Evolutionary conservation across 352 stramenopile genomes (phyloP).

Genomic region (Pythium vanterpoolii): DNA sequence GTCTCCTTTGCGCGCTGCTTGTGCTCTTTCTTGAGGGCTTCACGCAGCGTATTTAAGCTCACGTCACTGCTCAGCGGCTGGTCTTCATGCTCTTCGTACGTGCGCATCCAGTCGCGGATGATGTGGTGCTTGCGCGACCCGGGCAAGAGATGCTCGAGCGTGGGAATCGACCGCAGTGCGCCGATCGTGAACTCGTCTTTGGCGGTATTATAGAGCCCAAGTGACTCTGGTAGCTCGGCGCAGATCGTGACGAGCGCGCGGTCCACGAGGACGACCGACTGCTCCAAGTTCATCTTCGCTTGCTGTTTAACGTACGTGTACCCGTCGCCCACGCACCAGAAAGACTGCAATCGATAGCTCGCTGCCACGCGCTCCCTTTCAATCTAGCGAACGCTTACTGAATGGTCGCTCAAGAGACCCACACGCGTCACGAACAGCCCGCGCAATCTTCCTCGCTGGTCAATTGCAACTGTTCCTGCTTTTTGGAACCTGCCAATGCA

Average conservation of each 20-base stretch:
- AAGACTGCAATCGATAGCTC: background rate
- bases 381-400: background rate
- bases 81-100: conserved; percentile 51
- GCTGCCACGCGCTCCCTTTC: background rate
- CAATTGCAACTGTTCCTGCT: background rate
- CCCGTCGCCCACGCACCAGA: background rate
- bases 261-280: conserved; percentile 72
- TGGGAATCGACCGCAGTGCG: conserved; percentile 47
- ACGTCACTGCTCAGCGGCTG: conserved; percentile 50
- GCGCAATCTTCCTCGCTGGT: background rate
- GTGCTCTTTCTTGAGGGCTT: conserved; percentile 43
- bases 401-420: background rate
- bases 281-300: conserved; percentile 55
- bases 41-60: conserved; percentile 49
- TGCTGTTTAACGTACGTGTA: background rate
- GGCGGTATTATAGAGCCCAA: conserved; percentile 72
- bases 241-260: conserved; percentile 77
- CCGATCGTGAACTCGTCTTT: conserved; percentile 64
- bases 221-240: conserved; percentile 66
- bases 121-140: conserved; percentile 64
- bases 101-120: conserved; percentile 73
- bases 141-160: conserved; percentile 48
- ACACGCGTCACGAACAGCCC: background rate
- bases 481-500: background rate
- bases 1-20: conserved; percentile 40